Evolutionary conservation across 371 early-diverging fungal genomes (phyloP).

Genomic region (Dichotomocladium elegans): DNA sequence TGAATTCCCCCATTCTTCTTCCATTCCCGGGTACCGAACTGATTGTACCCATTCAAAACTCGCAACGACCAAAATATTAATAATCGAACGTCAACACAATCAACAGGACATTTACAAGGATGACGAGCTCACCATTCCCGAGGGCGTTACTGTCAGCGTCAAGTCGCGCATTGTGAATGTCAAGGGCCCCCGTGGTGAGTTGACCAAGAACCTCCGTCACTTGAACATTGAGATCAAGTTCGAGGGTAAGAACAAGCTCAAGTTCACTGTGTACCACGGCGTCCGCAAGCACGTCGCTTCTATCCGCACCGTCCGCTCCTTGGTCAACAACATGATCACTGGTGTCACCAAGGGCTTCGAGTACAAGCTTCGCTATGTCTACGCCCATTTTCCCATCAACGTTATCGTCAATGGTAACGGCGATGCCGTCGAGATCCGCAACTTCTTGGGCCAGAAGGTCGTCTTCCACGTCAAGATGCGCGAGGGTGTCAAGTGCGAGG

Average conservation of each 20-base stretch:
- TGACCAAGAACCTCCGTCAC: constrained; percentile 93
- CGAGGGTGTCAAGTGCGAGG: constrained; percentile 85
- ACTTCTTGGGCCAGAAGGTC: constrained; percentile 99
- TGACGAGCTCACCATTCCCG: constrained; percentile 79
- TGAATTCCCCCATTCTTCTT: too few relatives aligned
- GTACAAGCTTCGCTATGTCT: constrained; percentile 99
- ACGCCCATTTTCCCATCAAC: constrained; percentile 99
- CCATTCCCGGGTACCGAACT: background rate
- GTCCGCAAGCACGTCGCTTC: constrained; percentile 97
- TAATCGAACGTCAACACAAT: background rate
- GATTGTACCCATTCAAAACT: background rate
- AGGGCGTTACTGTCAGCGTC: constrained; percentile 68
- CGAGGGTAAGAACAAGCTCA: constrained; percentile 65
- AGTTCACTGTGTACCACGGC: constrained; percentile 96
- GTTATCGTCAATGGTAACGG: constrained; percentile 86
- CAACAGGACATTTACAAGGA: constrained; percentile 77
- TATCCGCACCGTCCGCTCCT: constrained; percentile 96
- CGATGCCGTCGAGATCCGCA: constrained; percentile 94
- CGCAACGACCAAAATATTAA: background rate
- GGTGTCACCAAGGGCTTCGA: constrained; percentile 80
- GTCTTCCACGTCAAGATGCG: constrained; percentile 89
- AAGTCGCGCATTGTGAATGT: constrained; percentile 79
- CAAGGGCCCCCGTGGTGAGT: constrained; percentile 86
- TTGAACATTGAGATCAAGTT: constrained; percentile 87
- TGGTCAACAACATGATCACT: constrained; percentile 43